phyloP scores from a whole-genome alignment of 257 asterid genomes.

The Forsythia viridissima region DNA sequence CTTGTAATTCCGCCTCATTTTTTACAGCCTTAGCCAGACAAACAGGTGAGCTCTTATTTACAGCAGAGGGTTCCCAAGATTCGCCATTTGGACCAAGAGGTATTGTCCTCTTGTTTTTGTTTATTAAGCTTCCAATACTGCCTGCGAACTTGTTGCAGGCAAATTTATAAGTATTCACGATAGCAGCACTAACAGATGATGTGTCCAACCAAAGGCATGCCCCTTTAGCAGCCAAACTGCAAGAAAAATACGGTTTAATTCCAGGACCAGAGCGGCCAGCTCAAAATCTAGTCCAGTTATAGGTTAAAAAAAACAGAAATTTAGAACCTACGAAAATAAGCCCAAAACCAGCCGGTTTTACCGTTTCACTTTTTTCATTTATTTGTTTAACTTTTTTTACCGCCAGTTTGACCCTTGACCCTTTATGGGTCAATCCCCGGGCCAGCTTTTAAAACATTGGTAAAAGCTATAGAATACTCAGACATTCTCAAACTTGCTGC shows the following conservation, averaged over 20 bases:
- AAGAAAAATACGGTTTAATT: constrained; percentile 23
- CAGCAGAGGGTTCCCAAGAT: constrained; percentile 47
- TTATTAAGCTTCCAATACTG: constrained; percentile 29
- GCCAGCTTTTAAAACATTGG: not conserved
- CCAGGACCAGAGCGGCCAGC: not conserved
- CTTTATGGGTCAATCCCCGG: not conserved
- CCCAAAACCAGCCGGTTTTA: not conserved
- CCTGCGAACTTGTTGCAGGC: constrained; percentile 55
- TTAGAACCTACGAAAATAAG: not conserved
- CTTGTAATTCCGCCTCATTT: constrained; percentile 90
- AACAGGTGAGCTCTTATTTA: constrained; percentile 75
- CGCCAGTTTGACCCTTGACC: no score
- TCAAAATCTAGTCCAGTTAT: not conserved
- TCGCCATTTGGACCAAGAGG: constrained; percentile 14
- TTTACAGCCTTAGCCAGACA: constrained; percentile 88
- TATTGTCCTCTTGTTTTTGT: constrained; percentile 25
- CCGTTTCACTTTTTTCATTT: not conserved
- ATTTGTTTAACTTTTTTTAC: not conserved
- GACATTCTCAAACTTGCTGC: constrained; percentile 13
- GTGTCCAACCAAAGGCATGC: constrained; percentile 85
- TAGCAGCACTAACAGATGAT: constrained; percentile 87
- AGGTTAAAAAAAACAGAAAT: not conserved
- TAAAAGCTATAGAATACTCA: constrained; percentile 16
- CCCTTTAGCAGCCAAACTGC: constrained; percentile 84
- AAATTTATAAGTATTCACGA: constrained; percentile 60